These are phyloP conservation scores for Panicum virgatum DNA, from an alignment of 202 grass and related monocot genomes.

Conservation along the genomic window DNA sequence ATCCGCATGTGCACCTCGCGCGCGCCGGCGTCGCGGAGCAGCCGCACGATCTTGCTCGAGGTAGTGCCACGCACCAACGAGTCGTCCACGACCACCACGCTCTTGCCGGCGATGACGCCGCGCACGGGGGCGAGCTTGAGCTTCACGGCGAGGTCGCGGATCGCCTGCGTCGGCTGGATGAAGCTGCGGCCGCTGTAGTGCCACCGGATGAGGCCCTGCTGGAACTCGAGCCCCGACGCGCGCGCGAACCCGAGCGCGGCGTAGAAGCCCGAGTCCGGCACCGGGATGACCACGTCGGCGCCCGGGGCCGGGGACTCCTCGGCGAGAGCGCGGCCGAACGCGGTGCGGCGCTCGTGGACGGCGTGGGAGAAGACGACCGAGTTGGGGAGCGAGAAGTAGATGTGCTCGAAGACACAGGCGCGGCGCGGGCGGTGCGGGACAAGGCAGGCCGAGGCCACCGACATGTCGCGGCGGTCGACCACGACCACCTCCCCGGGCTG, in stretches of 20 bases:
- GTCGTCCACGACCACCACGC: conserved; percentile 81
- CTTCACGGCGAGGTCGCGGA: conserved; percentile 71
- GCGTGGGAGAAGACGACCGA: conserved; percentile 67
- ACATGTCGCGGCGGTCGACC: conserved; percentile 67
- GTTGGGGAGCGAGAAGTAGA: conserved; percentile 75
- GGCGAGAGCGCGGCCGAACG: conserved; percentile 65
- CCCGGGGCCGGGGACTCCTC: conserved; percentile 48
- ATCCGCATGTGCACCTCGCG: conserved; percentile 83
- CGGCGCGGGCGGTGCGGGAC: conserved; percentile 46
- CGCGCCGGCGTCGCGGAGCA: conserved; percentile 59
- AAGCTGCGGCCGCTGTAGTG: conserved; percentile 80
- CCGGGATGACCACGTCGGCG: conserved; percentile 76
- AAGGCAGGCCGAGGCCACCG: conserved; percentile 48
- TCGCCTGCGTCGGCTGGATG: conserved; percentile 70
- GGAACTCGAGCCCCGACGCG: conserved; percentile 61
- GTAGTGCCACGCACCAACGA: conserved; percentile 80
- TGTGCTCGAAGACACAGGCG: conserved; percentile 71
- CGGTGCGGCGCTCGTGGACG: conserved; percentile 67
- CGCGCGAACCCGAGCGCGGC: conserved; percentile 68
- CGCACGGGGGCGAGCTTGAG: conserved; percentile 66
- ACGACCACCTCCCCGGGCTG: conserved; percentile 67
- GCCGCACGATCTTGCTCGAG: conserved; percentile 65
- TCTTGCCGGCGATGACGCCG: conserved; percentile 60
- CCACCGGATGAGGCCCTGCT: conserved; percentile 70
- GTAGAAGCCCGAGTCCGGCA: conserved; percentile 72